Evolutionary conservation across 495 filamentous ascomycete genomes (phyloP).

Genomic region (Penicillium subrubescens): DNA sequence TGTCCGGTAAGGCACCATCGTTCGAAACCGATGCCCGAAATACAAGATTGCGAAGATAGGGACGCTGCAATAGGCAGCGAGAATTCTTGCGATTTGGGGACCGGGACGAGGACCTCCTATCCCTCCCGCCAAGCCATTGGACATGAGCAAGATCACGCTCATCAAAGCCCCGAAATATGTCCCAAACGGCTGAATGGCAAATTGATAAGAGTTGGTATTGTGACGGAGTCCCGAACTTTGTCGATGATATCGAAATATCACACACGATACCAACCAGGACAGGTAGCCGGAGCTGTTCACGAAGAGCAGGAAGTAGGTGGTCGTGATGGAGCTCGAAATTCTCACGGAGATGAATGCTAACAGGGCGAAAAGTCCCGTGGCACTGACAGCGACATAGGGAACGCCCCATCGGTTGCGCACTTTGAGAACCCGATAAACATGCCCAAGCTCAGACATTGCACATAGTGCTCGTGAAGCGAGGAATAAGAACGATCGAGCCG

Average conservation of each 20-base stretch:
- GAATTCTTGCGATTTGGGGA: slow-evolving; percentile 43
- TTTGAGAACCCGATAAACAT: slow-evolving; percentile 47
- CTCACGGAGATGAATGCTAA: slow-evolving; percentile 40
- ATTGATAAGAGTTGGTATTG: slow-evolving; percentile 43
- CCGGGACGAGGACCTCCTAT: slow-evolving; percentile 44
- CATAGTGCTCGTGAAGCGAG: slow-evolving; percentile 55
- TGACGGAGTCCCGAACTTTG: slow-evolving; percentile 45
- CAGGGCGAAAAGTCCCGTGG: slow-evolving; percentile 41
- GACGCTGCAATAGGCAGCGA: slow-evolving; percentile 64
- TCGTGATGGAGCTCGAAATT: slow-evolving; percentile 32
- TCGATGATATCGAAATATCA: slow-evolving; percentile 59
- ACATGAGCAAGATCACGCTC: slow-evolving; percentile 50
- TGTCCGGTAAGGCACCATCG: slow-evolving; percentile 8
- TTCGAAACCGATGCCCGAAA: slow-evolving; percentile 18
- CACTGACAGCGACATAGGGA: slow-evolving; percentile 46
- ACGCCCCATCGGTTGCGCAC: slow-evolving; percentile 47
- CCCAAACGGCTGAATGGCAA: slow-evolving; percentile 53
- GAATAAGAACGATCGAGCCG: slow-evolving; percentile 63
- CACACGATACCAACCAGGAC: slow-evolving; percentile 58
- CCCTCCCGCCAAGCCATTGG: slow-evolving; percentile 58
- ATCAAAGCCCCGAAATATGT: slow-evolving; percentile 50
- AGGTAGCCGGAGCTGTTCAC: slow-evolving; percentile 63
- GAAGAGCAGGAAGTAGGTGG: slow-evolving; percentile 59
- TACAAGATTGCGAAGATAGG: slow-evolving; percentile 55
- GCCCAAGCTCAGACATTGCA: slow-evolving; percentile 49